These are phyloP conservation scores for Aureobasidium subglaciale DNA, from an alignment of 2,329 filamentous ascomycete species.

Conservation along the genomic window DNA sequence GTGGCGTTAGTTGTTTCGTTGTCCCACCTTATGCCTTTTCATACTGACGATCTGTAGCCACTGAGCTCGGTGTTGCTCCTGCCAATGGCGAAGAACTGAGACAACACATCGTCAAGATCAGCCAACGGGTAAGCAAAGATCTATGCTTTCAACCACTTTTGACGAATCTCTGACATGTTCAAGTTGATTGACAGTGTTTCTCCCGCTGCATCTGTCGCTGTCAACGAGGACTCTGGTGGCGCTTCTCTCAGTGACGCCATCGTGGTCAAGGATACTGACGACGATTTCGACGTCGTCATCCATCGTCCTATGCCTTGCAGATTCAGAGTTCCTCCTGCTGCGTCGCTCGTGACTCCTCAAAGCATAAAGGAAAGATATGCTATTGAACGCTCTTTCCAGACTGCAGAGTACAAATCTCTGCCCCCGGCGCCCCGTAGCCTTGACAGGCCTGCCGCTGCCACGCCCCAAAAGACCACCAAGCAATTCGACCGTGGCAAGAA, in stretches of 20 bases:
- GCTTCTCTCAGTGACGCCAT: background rate
- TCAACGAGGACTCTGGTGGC: background rate
- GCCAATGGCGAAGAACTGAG: background rate
- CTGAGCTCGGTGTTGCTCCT: background rate
- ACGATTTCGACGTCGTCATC: background rate
- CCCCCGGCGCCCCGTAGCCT: too few relatives aligned
- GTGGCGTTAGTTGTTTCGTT: background rate
- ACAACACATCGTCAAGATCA: background rate
- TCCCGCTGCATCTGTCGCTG: background rate
- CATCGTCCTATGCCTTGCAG: background rate
- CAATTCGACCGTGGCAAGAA: too few relatives aligned
- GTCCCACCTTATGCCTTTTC: background rate
- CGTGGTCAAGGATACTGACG: background rate
- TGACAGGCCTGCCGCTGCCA: too few relatives aligned
- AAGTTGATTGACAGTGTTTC: too few relatives aligned
- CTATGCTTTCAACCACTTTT: background rate
- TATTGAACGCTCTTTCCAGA: too few relatives aligned
- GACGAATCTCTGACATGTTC: background rate
- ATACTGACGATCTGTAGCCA: background rate
- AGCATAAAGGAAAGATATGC: too few relatives aligned
- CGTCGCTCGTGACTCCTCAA: too few relatives aligned
- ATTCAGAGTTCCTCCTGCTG: background rate
- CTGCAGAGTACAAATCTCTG: too few relatives aligned
- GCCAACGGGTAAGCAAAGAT: background rate
- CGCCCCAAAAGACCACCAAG: too few relatives aligned